Evolutionary conservation across 2,329 filamentous ascomycete genomes (phyloP).

Genomic region (Phyllosticta citriasiana): DNA sequence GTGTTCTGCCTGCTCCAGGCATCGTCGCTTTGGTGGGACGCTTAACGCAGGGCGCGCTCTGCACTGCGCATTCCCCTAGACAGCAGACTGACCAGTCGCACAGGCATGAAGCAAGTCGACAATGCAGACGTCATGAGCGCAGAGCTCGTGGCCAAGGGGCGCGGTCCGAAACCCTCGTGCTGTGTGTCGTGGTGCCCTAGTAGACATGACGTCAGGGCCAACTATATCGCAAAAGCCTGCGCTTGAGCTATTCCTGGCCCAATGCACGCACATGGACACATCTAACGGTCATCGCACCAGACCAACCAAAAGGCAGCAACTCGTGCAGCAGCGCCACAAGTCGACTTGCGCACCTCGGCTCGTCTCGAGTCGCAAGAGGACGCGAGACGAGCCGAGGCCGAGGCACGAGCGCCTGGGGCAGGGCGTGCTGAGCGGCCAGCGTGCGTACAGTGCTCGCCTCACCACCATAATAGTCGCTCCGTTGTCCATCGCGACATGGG

Average conservation of each 20-base stretch:
- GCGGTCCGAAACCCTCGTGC: background rate
- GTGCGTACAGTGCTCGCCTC: background rate
- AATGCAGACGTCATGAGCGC: background rate
- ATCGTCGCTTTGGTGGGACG: background rate
- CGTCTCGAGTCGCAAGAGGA: background rate
- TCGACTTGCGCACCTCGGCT: background rate
- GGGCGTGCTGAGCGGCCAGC: background rate
- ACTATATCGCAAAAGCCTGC: background rate
- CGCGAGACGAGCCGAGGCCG: background rate
- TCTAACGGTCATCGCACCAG: background rate
- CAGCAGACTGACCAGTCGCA: background rate
- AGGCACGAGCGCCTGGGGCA: background rate
- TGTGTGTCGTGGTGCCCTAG: background rate
- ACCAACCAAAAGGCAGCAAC: background rate
- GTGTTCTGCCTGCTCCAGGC: background rate
- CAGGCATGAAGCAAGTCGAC: background rate
- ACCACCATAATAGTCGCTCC: background rate
- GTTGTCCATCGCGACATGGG: background rate
- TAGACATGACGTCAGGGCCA: background rate
- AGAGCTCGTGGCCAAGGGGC: background rate
- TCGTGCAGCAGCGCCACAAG: background rate
- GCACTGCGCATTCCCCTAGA: background rate
- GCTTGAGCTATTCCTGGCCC: background rate
- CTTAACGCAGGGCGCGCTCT: too few species aligned
- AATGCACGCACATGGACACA: background rate